Evolutionary conservation across 1,139 yeast species (phyloP), one percentile per base, ranked within the genome.

Genomic region (Saccharomyces hybrid): DNA sequence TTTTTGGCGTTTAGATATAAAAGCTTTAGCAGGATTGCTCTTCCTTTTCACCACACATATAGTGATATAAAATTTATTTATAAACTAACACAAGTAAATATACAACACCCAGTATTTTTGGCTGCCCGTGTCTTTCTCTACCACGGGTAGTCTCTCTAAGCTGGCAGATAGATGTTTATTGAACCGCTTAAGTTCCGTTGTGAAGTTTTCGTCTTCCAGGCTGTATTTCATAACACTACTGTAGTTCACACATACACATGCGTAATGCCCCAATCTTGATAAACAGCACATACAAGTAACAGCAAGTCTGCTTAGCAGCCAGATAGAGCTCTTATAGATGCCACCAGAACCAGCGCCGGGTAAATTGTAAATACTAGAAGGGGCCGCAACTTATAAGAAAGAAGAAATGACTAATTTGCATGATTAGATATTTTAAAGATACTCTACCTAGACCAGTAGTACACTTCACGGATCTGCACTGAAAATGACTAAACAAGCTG

Each of bases 401-500:
- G 34, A 47, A 26, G 31, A 8, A 46, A 26, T 26, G 31, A 26
- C 48, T 46, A 26, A 46, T 46, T 16, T 46, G 13, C 20, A 20
- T 38, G 25, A 20, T 9, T 38, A 38, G 9, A 1, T 2, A 5
- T 11, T 20, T 38, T 2, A 7, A 26, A 14, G 29, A 26, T 23
- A 27, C 31, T n/a, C 5, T 25, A 14, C 11, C 5, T 16, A 46
- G 5, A 27, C 28, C 3, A 46, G 4, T 11, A 46, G n/a, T 8
- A 46, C 16, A 26, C 16, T 25, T 6, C 6, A 31, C 26, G 26
- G 14, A 49, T 41, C n/a, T 41, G 20, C 26, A 48, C 16, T n/a
- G 34, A 53, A 32, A 26, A 62, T 61, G 65, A 53, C 62, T 51
- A 59, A 57, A 5, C 55, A 56, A 23, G 46, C 61, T 48, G 63